These are phyloP conservation scores for Debaryomycetaceae sp. DNA, from an alignment of 1,139 yeast species.

Conservation along the genomic window DNA sequence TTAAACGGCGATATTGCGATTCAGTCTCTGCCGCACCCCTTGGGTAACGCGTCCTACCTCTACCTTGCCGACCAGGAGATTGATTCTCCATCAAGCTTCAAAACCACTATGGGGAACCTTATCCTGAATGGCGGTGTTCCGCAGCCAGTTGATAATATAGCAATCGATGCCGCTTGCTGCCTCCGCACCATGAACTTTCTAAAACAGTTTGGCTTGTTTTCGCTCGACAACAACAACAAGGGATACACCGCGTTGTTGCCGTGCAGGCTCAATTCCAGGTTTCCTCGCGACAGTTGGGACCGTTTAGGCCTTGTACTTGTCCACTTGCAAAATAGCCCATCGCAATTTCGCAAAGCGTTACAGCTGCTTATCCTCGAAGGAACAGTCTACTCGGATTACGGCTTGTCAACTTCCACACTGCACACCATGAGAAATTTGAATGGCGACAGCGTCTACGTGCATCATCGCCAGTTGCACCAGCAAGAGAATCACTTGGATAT, in stretches of 20 bases:
- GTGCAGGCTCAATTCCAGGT: slow-evolving; percentile 31
- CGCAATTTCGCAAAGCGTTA: slow-evolving; percentile 41
- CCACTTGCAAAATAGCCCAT: slow-evolving; percentile 43
- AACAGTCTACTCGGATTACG: slow-evolving; percentile 58
- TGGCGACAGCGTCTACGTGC: slow-evolving; percentile 22
- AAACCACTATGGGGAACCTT: slow-evolving; percentile 26
- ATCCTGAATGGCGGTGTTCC: slow-evolving; percentile 25
- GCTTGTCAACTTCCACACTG: slow-evolving; percentile 13
- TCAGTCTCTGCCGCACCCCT: slow-evolving; percentile 27
- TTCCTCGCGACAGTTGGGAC: slow-evolving; percentile 44
- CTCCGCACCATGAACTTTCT: slow-evolving; percentile 25
- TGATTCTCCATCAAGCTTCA: slow-evolving; percentile 23
- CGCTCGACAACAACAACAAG: slow-evolving; percentile 35
- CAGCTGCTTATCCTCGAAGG: slow-evolving; percentile 52
- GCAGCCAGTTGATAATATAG: slow-evolving; percentile 20
- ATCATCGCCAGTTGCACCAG: slow-evolving; percentile 2
- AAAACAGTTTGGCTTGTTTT: slow-evolving; percentile 17
- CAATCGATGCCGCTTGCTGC: slow-evolving; percentile 26
- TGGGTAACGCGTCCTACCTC: slow-evolving; percentile 44
- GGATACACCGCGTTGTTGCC: slow-evolving; percentile 81
- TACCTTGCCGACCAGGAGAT: slow-evolving; percentile 53
- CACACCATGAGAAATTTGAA: slow-evolving; percentile 21
- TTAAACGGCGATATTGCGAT: slow-evolving; percentile 34
- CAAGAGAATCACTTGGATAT: slow-evolving; percentile 13
- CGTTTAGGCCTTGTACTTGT: slow-evolving; percentile 49